Base-by-base conservation (phyloP, 1,284 basidiomycete genomes). In the Cutaneotrichosporon spelunceum region DNA sequence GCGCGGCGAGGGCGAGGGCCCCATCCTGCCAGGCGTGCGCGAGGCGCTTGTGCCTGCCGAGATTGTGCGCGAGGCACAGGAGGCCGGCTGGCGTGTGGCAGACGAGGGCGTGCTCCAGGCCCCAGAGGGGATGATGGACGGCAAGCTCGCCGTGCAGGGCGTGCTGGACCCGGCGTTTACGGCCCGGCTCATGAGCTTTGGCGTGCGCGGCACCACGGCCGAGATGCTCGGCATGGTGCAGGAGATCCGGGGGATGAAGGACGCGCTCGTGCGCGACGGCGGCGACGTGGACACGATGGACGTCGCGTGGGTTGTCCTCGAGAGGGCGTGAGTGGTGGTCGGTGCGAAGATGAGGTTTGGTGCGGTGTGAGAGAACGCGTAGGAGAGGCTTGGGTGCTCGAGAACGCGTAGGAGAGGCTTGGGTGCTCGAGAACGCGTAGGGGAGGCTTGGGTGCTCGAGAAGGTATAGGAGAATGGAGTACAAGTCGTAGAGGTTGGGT, bases 71-170 rank as follows among this genome's bases (percentile, higher is more conserved):
- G 24, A 47, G 23, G 60, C 54, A 1, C 13, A 33, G 16, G 24
- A 14, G 16, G 39, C 50, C 0, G 55, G 44, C 1, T 53, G 55
- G 60, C 19, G 8, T n/a, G 55, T 50, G 7, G 21, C 34, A 13
- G 24, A 10, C 8, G 39, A 39, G 30, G 26, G 21, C 10, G 21
- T 47, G 5, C 19, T 53, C 42, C 21, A 7, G 9, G 21, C 50
- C n/a, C 29, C 42, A 1, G 33, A 49, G 14, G 55, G 39, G 10
- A 39, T 61, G 49, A 23, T 36, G 21, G 60, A 61, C 42, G 60
- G 54, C 30, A 24, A 53, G 42, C 53, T 49, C 49, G 59, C 56
- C 48, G 45, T 48, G 3, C 27, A 8, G 30, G 7, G 26, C 6
- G 45, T 56, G 11, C 21, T 52, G 2, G 34, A 23, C 14, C 21